Evolutionary conservation across 371 early-diverging fungal species (phyloP).

Genomic region (Mucor racemosus): DNA sequence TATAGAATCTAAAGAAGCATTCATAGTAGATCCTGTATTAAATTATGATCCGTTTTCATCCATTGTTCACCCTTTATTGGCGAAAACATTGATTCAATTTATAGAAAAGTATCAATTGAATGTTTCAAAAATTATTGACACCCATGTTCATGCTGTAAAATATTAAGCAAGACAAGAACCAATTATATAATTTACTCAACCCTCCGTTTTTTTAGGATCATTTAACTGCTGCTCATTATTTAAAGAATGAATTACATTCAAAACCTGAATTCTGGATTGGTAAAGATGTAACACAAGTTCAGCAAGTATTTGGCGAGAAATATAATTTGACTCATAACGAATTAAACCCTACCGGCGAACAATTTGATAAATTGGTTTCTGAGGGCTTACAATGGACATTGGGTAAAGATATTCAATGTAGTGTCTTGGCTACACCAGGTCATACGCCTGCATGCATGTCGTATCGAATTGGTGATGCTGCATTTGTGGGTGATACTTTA

Average conservation of each 20-base stretch:
- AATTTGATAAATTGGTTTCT: conserved; percentile 38
- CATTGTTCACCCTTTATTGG: conserved; percentile 31
- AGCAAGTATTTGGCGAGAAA: conserved; percentile 42
- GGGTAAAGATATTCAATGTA: conserved; percentile 48
- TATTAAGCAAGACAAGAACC: background rate
- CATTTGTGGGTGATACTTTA: conserved; percentile 53
- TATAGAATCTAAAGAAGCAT: conserved; percentile 46
- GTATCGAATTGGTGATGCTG: conserved; percentile 51
- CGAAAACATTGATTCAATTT: conserved; percentile 37
- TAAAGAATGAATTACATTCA: conserved; percentile 33
- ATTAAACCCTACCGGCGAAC: conserved; percentile 35
- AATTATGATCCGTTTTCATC: conserved; percentile 48
- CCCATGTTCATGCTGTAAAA: conserved; percentile 54
- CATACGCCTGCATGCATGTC: conserved; percentile 57
- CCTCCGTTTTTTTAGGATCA: conserved; percentile 37
- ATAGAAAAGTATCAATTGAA: conserved; percentile 35
- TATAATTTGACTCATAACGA: conserved; percentile 37
- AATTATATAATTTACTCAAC: background rate
- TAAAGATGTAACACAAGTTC: conserved; percentile 40
- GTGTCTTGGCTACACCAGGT: conserved; percentile 45
- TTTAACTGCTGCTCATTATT: conserved; percentile 44
- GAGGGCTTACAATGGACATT: conserved; percentile 41
- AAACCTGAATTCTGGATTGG: conserved; percentile 54
- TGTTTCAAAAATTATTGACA: conserved; percentile 54
- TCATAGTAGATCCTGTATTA: conserved; percentile 50